Conservation (phyloP, 495 filamentous ascomycete genomes). For the Tuber indicum region DNA sequence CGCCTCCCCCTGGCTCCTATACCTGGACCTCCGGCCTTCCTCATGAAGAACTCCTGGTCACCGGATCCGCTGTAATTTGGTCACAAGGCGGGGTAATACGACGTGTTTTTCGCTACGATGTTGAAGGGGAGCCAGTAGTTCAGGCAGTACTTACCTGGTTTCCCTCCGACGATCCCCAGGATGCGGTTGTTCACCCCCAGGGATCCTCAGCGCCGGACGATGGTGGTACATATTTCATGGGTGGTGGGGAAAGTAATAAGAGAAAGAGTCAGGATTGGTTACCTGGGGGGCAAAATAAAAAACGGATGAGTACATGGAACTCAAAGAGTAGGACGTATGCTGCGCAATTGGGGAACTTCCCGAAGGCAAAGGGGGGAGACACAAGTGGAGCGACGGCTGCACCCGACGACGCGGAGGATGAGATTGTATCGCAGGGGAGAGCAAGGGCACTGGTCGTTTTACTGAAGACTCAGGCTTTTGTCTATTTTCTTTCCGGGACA, state of each 20-base stretch:
- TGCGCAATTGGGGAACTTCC: slow-evolving; percentile 41
- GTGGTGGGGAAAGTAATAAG: slow-evolving; percentile 38
- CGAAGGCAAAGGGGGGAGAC: slow-evolving; percentile 29
- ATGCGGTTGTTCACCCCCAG: slow-evolving; percentile 27
- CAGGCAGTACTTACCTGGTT: slow-evolving; percentile 84
- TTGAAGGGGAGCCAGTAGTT: slow-evolving; percentile 74
- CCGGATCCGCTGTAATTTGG: slow-evolving; percentile 80
- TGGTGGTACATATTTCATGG: slow-evolving; percentile 36
- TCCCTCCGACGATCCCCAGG: slow-evolving; percentile 50
- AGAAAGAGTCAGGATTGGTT: slow-evolving; percentile 39
- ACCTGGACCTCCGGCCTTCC: slow-evolving; percentile 58
- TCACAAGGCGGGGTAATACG: slow-evolving; percentile 78
- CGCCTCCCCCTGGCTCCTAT: slow-evolving; percentile 59
- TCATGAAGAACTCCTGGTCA: slow-evolving; percentile 82
- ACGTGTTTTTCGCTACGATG: slow-evolving; percentile 76
- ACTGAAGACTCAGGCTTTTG: slow-evolving; percentile 84
- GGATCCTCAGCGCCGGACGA: slow-evolving; percentile 31
- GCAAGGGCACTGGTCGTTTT: slow-evolving; percentile 79
- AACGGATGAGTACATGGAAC: slow-evolving; percentile 40
- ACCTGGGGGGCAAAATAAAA: slow-evolving; percentile 35
- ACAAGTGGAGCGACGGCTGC: slow-evolving; percentile 23
- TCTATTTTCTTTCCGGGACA: slow-evolving; percentile 81
- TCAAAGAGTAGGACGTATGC: slow-evolving; percentile 41
- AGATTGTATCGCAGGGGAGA: slow-evolving; percentile 39
- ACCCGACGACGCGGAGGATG: slow-evolving; percentile 33